These are phyloP conservation scores for Coemansia nantahalensis DNA, from an alignment of 192 early-diverging fungal genomes.

Conservation along the genomic window DNA sequence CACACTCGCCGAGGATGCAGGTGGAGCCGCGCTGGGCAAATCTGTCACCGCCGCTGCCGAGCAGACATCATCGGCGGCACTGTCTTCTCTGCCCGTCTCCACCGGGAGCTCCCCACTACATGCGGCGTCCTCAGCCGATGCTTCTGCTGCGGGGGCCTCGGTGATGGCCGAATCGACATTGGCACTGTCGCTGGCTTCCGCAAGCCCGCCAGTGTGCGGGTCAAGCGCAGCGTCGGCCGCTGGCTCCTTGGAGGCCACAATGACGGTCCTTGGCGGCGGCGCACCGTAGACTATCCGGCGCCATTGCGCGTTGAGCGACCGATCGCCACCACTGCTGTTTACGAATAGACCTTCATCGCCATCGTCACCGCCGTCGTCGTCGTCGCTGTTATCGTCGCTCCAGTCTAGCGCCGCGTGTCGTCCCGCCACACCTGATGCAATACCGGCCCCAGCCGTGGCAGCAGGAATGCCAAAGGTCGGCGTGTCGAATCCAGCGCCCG, in stretches of 20 bases:
- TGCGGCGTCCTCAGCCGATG: too few relatives aligned
- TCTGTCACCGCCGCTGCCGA: too few relatives aligned
- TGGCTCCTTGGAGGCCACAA: background rate
- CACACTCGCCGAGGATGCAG: too few relatives aligned
- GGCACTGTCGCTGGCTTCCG: too few relatives aligned
- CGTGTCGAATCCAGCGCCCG: background rate
- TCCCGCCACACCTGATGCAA: slow-evolving; percentile 31
- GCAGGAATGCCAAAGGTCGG: slow-evolving; percentile 20
- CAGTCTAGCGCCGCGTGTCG: background rate
- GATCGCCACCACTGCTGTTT: slow-evolving; percentile 29
- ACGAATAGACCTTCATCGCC: background rate
- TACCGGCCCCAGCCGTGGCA: slow-evolving; percentile 4
- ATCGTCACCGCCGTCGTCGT: slow-evolving; percentile 31
- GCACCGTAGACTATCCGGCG: slow-evolving; percentile 44
- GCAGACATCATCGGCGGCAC: too few relatives aligned
- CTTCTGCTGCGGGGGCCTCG: too few relatives aligned
- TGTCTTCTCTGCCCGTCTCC: too few relatives aligned
- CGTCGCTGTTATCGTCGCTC: slow-evolving; percentile 33
- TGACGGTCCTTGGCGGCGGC: slow-evolving; percentile 24
- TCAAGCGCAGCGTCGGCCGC: background rate
- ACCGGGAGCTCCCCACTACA: too few relatives aligned
- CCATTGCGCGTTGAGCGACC: slow-evolving; percentile 47
- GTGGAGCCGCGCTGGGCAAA: too few relatives aligned
- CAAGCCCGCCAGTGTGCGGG: too few relatives aligned
- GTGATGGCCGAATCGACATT: too few relatives aligned